Base-by-base conservation (phyloP, 2,329 filamentous ascomycete genomes). In the Fusarium humuli region DNA sequence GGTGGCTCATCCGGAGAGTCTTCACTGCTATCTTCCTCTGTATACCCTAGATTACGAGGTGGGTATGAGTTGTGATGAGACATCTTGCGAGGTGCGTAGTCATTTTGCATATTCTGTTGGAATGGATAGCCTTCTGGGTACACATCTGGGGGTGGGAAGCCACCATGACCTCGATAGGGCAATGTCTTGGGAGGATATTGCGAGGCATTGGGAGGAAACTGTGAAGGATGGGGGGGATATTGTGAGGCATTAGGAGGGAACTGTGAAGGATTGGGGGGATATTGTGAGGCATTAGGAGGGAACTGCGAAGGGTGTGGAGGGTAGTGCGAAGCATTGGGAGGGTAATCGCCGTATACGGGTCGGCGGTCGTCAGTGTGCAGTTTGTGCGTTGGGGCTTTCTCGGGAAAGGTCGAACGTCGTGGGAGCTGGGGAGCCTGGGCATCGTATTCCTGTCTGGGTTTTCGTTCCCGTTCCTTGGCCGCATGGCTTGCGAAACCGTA, bases 401-500 rank as follows among this genome's bases (percentile, higher is more conserved):
- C 81, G 29, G 84, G 83, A 64, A 79, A 85, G n/a, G 84, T 85
- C 14, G 83, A 79, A 23, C 83, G 81, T 50, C 84, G 81, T 25
- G 80, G 77, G 52, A 85, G 79, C 14, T 52, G 37, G 4, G 83
- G 81, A 22, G 74, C 73, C 14, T 84, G 81, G 22, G 74, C 73
- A 13, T 84, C 83, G 52, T 80, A 80, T 20, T 82, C 81, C 52
- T 84, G 82, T 25, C 76, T 80, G 9, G 79, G 78, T 60, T 79
- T 76, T 30, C 77, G 81, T 46, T 78, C 85, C 70, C 87, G 89
- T n/a, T 76, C 73, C 30, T 69, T 73, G n/a, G 70, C 73, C 68
- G 89, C 85, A 82, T 68, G 72, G 20, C 67, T 76, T 69, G 89
- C 85, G 82, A 94, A 90, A 23, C 89, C 90, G 79, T 96, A 97